Base-by-base conservation (phyloP, 2,329 filamentous ascomycete genomes). In the Hortaea sp. region DNA sequence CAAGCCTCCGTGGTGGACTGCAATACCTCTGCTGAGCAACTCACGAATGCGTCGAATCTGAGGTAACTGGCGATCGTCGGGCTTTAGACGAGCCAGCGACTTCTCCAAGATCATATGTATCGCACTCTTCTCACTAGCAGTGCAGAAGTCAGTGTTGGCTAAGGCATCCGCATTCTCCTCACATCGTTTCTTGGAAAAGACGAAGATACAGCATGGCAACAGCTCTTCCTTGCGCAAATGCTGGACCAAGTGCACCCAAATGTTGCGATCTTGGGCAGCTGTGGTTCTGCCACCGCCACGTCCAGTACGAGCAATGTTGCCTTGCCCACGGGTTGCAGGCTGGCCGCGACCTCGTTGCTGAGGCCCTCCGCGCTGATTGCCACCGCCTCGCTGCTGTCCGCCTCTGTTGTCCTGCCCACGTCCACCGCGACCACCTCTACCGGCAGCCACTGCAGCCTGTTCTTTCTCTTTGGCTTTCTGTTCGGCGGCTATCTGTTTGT, bases 81-180 rank as follows among this genome's bases (percentile, higher is more conserved):
- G 84, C 61, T 94, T 95, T 44, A 98, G 70, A 44, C 92, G 79
- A 29, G 90, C 88, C 48, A 98, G 79, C 0, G 92, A 97, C 64
- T 88, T 94, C 65, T 97, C 88, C 54, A 98, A 88, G 32, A 88
- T 90, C 85, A 97, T 95, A 63, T 98, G 90, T 48, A 94, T 94
- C 40, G 87, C 83, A 57, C 92, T 98, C 75, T 95, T 97, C 69
- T 98, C 92, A 3, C 82, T 77, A 0, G 89, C 88, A 5, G 85
- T 95, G 63, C 85, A 94, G 61, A 94, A 97, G 61, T 98, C 92
- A 55, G 95, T 83, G 60, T 95, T 97, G 51, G 86, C 90, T 20
- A 98, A 73, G 0, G 92, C 90, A 63, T 95, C 88, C 0, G 92
- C 92, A 63, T 97, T 98, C 62, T 97, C 88, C 65, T 98, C 92